Conservation (phyloP, 805 yeast species). For the Nakazawaea populi region DNA sequence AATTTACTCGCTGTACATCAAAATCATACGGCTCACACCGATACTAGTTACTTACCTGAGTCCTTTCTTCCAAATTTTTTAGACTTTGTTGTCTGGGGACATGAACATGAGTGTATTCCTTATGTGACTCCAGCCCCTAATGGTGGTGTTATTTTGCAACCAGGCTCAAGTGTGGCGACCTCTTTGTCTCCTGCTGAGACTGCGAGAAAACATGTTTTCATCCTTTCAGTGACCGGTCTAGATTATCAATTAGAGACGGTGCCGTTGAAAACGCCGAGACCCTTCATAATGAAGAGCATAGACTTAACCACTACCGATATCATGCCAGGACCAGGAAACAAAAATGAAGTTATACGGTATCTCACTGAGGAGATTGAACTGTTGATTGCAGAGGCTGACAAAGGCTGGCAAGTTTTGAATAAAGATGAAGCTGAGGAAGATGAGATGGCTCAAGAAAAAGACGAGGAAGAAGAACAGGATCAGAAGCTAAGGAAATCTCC, state of each 20-base stretch:
- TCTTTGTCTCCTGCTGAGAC: slow-evolving; percentile 84
- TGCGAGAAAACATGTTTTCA: slow-evolving; percentile 64
- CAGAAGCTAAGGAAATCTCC: slow-evolving; percentile 35
- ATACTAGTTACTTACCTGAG: slow-evolving; percentile 82
- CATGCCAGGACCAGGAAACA: slow-evolving; percentile 55
- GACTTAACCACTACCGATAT: slow-evolving; percentile 48
- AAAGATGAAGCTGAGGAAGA: slow-evolving; percentile 13
- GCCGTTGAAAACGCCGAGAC: slow-evolving; percentile 66
- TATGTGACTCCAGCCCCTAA: slow-evolving; percentile 54
- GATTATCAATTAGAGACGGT: slow-evolving; percentile 55
- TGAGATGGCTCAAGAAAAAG: slow-evolving; percentile 11
- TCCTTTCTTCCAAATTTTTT: slow-evolving; percentile 73
- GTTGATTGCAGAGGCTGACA: slow-evolving; percentile 55
- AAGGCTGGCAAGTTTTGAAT: slow-evolving; percentile 35
- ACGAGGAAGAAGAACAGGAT: slow-evolving; percentile 17
- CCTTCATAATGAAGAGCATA: slow-evolving; percentile 71
- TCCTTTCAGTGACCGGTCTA: slow-evolving; percentile 57
- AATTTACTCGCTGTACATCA: slow-evolving; percentile 86
- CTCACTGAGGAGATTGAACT: slow-evolving; percentile 59
- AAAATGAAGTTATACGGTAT: slow-evolving; percentile 53
- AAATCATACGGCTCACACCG: slow-evolving; percentile 78
- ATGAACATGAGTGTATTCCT: slow-evolving; percentile 91
- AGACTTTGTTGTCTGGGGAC: slow-evolving; percentile 92
- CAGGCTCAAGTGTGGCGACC: slow-evolving; percentile 93
- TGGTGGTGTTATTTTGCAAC: slow-evolving; percentile 77